Percentiles rank a stretch among this genome's conserved stretches.
These are phyloP conservation scores for Echium plantagineum DNA, from an alignment of 257 asterid species.

Conservation along the genomic window DNA sequence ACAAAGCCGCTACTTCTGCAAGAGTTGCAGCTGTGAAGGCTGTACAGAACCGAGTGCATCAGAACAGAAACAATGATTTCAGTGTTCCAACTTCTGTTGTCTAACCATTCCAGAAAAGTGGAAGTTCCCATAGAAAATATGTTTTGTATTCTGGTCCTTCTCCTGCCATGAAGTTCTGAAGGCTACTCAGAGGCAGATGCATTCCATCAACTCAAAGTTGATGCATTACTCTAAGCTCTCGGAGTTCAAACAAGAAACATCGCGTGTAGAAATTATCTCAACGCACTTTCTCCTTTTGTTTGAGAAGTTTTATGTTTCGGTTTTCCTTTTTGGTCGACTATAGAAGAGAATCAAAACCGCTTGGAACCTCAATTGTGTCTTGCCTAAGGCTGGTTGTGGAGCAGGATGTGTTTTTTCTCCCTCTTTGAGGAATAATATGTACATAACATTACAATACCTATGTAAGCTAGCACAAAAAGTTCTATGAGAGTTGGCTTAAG, in stretches of 20 bases:
- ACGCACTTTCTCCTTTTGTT: too few relatives aligned
- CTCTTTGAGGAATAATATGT: slow-evolving; percentile 12
- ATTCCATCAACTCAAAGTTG: too few relatives aligned
- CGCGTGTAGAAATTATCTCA: too few relatives aligned
- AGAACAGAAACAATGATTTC: slow-evolving; percentile 1
- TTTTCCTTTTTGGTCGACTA: slow-evolving; percentile 5
- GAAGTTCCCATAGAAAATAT: background rate
- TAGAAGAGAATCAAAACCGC: slow-evolving; percentile 13
- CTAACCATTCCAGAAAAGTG: slow-evolving; percentile 1
- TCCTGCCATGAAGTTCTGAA: background rate
- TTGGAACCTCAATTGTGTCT: slow-evolving; percentile 20
- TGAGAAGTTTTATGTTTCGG: too few relatives aligned
- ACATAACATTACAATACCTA: slow-evolving; percentile 12
- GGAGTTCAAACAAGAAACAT: too few relatives aligned
- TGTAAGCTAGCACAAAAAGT: too few relatives aligned
- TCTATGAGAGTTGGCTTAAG: too few relatives aligned
- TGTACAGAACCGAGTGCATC: background rate
- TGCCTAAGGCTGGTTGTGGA: slow-evolving; percentile 16
- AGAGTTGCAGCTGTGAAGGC: slow-evolving; percentile 1
- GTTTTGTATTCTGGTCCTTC: slow-evolving; percentile 1
- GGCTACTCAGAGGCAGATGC: too few relatives aligned
- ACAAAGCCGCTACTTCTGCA: too few relatives aligned
- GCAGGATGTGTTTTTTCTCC: slow-evolving; percentile 15
- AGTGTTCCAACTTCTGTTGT: slow-evolving; percentile 9
- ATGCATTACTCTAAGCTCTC: too few relatives aligned